phyloP scores from a whole-genome alignment of 495 filamentous ascomycete genomes.

The Talaromyces liani region DNA sequence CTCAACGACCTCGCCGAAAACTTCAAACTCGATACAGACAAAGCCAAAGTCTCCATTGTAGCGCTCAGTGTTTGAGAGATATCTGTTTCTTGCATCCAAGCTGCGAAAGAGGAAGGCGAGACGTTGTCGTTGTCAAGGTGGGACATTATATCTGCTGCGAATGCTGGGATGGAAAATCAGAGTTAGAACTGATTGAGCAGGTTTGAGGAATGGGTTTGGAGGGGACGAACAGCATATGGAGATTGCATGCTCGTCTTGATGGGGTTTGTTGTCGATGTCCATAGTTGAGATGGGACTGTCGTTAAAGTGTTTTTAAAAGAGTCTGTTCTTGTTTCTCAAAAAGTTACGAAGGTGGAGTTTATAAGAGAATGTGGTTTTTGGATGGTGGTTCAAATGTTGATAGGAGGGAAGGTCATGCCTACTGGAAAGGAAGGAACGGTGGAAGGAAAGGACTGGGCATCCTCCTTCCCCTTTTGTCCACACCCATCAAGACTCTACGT shows the following conservation, averaged over 20 bases:
- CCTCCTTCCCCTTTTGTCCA: not conserved
- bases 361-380: not conserved
- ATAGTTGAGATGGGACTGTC: not conserved
- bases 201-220: not conserved
- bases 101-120: not conserved
- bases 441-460: not conserved
- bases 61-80: not conserved
- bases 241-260: not conserved
- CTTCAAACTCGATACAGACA: not conserved
- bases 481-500: not conserved
- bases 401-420: not conserved
- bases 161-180: not conserved
- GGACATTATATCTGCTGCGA: slow-evolving; percentile 1
- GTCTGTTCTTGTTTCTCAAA: not conserved
- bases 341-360: not conserved
- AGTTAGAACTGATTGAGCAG: not conserved
- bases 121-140: not conserved
- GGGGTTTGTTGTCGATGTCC: not conserved
- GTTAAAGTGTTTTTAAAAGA: not conserved
- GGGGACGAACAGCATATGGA: slow-evolving; percentile 4
- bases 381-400: not conserved
- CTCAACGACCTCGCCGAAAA: not conserved
- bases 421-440: not conserved
- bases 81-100: not conserved
- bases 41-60: not conserved